phyloP scores from a whole-genome alignment of 140 eudicot species.

The Oenanthe javanica region DNA sequence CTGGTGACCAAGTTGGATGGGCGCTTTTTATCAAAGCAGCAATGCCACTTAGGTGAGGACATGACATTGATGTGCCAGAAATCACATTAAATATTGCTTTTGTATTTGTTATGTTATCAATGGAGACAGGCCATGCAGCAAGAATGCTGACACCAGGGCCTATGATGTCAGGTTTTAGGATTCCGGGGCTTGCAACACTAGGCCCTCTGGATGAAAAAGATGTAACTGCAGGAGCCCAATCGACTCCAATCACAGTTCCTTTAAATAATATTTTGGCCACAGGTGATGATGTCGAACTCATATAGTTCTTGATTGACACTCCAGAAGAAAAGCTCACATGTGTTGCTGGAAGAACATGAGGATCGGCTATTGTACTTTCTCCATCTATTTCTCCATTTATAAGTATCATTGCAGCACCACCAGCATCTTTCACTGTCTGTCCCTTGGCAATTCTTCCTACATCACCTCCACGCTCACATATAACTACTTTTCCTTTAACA shows the following conservation, averaged over 20 bases:
- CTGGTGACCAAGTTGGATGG: conserved; percentile 32
- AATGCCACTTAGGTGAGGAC: conserved; percentile 32
- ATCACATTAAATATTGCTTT: conserved; percentile 14
- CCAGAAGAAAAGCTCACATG: conserved; percentile 28
- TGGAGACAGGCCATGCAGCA: conserved; percentile 33
- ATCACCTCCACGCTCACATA: conserved; percentile 17
- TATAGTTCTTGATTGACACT: conserved; percentile 20
- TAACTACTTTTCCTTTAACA: conserved; percentile 46
- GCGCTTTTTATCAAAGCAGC: conserved; percentile 27
- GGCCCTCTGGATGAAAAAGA: conserved; percentile 32
- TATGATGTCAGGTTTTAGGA: conserved; percentile 29
- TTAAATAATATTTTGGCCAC: conserved; percentile 25
- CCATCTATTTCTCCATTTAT: conserved; percentile 19
- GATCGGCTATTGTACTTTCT: conserved; percentile 22
- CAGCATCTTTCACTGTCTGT: conserved; percentile 32
- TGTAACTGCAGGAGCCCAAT: conserved; percentile 19
- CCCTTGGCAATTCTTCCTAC: conserved; percentile 17
- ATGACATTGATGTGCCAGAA: conserved; percentile 30
- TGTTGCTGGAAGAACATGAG: conserved; percentile 41
- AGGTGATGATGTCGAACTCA: conserved; percentile 28
- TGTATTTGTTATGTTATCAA: conserved; percentile 5
- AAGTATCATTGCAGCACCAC: conserved; percentile 42
- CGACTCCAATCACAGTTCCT: conserved; percentile 31
- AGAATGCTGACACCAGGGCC: conserved; percentile 55
- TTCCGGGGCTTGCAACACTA: conserved; percentile 17